Evolutionary conservation across 176 grass and related monocot genomes (phyloP).

Genomic region (Bromus sterilis): DNA sequence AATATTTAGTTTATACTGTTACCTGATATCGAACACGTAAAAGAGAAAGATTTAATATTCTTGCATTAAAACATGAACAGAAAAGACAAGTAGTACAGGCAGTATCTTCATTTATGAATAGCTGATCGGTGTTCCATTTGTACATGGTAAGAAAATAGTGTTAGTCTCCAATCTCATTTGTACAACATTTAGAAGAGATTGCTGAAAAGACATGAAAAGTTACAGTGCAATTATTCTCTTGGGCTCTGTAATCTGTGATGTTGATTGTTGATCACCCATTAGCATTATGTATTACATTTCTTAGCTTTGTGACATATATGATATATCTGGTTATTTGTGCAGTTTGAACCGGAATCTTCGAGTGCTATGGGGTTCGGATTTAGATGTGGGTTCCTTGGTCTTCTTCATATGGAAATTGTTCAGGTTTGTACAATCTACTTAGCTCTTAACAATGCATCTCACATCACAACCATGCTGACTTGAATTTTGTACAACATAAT

Average conservation of each 20-base stretch:
- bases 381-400: slow-evolving; percentile 90
- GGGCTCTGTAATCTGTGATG: not conserved
- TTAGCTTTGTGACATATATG: slow-evolving; percentile 17
- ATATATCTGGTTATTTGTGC: slow-evolving; percentile 15
- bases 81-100: not conserved
- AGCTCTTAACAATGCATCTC: slow-evolving; percentile 18
- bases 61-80: not conserved
- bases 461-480: slow-evolving; percentile 10
- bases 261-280: not conserved
- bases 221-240: not conserved
- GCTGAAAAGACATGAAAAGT: not conserved
- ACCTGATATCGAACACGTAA: not conserved
- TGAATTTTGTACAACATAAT: slow-evolving; percentile 18
- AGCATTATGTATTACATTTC: not conserved
- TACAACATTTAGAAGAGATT: slow-evolving; percentile 12
- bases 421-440: slow-evolving; percentile 53
- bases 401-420: slow-evolving; percentile 99
- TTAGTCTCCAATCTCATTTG: not conserved
- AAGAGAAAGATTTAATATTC: not conserved
- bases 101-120: not conserved
- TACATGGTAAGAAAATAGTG: not conserved
- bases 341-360: slow-evolving; percentile 97
- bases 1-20: not conserved
- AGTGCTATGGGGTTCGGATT: slow-evolving; percentile 98
- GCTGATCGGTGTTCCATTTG: not conserved